These are phyloP conservation scores for Puccinia polysora DNA, from an alignment of 1,284 basidiomycete species.

Conservation along the genomic window DNA sequence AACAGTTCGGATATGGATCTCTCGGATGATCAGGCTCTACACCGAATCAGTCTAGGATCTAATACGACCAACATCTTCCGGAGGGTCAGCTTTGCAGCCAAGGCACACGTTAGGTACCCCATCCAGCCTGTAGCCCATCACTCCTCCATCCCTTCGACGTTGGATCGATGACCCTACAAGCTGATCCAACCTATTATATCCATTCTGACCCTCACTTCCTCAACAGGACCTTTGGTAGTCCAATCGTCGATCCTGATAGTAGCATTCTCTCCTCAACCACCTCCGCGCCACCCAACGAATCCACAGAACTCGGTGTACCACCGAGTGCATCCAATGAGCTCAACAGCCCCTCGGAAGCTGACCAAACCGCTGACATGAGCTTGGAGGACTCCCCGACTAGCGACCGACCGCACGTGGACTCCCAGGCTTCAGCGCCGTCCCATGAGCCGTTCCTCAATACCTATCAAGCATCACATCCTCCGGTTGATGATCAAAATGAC, in stretches of 20 bases:
- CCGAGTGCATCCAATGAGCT: not conserved
- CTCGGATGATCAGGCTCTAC: slow-evolving; percentile 7
- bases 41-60: slow-evolving; percentile 22
- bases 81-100: slow-evolving; percentile 42
- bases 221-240: slow-evolving; percentile 40
- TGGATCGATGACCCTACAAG: too few species aligned
- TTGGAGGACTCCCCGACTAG: not conserved
- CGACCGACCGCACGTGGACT: too few species aligned
- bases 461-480: not conserved
- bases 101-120: slow-evolving; percentile 40
- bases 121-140: not conserved
- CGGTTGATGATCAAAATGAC: not conserved
- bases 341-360: not conserved
- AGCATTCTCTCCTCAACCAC: slow-evolving; percentile 20
- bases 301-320: not conserved
- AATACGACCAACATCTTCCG: slow-evolving; percentile 25
- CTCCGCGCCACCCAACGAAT: not conserved
- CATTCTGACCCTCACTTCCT: not conserved
- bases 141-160: too few species aligned
- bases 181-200: too few species aligned
- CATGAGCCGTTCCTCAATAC: not conserved
- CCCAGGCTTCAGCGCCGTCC: not conserved
- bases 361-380: slow-evolving; percentile 37
- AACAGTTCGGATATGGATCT: slow-evolving; percentile 41
- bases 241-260: slow-evolving; percentile 18